Conservation (phyloP, 352 stramenopile species). For the Phytopythium montanum region DNA sequence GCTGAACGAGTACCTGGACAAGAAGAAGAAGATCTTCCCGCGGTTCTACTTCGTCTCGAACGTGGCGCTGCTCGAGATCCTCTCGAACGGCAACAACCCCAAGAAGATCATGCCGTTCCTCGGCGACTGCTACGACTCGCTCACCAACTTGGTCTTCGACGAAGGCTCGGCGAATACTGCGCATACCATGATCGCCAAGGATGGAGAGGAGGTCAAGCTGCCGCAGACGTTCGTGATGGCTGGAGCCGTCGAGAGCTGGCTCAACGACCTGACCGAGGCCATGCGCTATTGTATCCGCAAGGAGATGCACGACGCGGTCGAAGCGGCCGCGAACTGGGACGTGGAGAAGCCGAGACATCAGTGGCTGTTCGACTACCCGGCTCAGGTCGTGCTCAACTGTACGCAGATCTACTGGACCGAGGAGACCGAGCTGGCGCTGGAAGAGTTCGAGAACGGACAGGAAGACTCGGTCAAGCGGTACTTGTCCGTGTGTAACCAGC, state of each 20-base stretch:
- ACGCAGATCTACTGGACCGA: constrained; percentile 96
- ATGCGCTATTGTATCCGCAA: constrained; percentile 84
- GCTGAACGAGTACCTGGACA: constrained; percentile 88
- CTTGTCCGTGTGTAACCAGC: constrained; percentile 71
- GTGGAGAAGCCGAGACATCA: constrained; percentile 96
- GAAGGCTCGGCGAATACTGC: constrained; percentile 76
- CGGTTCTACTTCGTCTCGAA: constrained; percentile 91
- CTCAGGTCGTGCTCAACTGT: constrained; percentile 84
- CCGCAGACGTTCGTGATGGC: constrained; percentile 82
- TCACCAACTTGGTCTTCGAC: constrained; percentile 85
- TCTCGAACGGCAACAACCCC: constrained; percentile 92
- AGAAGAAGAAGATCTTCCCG: constrained; percentile 92
- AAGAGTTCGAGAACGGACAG: constrained; percentile 87
- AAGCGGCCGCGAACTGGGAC: constrained; percentile 90
- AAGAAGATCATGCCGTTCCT: constrained; percentile 98
- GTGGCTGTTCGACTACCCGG: constrained; percentile 97
- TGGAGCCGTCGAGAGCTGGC: constrained; percentile 81
- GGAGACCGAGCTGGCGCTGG: constrained; percentile 91
- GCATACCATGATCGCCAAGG: constrained; percentile 85
- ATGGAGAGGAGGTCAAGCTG: constrained; percentile 58
- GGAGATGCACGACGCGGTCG: constrained; percentile 86
- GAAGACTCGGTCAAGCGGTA: constrained; percentile 88
- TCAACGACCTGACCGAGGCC: constrained; percentile 84
- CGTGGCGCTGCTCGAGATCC: constrained; percentile 80
- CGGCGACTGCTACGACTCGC: constrained; percentile 96